Evolutionary conservation across 2,329 filamentous ascomycete species (phyloP), one percentile per base, ranked within the genome.

Genomic region (Lachnellula hyalina): DNA sequence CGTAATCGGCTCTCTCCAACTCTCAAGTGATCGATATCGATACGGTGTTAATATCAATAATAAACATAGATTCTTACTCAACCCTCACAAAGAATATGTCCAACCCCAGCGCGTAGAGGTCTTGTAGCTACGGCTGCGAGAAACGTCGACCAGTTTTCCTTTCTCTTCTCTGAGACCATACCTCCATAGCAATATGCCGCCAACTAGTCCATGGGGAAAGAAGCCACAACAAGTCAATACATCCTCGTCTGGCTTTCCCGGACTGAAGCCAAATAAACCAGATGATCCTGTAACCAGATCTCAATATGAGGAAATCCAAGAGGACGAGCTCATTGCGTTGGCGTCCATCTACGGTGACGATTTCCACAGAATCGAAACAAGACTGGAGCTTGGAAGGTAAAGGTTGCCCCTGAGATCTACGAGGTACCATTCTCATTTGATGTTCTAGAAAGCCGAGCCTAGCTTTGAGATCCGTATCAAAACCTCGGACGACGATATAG

Each of bases 331-430:
- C 54, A 82, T 94, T 68, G 93, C 85, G 45, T 78, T 97, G 56
- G 81, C 87, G 65, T 89, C 93, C 42, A 95, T 97, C 49, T 97
- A 94, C 68, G 87, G 86, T 62, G 90, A 96, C 56, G 92, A 96
- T 68, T 96, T 90, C 67, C 79, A 87, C 63, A 84, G 87, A 68
- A 82, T 90, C 65, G 82, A 86, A 66, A 81, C 81, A 82, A 84
- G 57, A 80, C 72, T 45, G 80, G 83, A 63, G 92, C 91, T 41
- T 97, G 93, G 93, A 91, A 95, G 78, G 88, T 90, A 78, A 67
- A 77, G 72, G 47, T 45, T 38, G 38, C 49, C 41, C 17, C n/a
- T 14, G 15, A 11, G 7, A n/a, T 9, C 32, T 32, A 14, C 32
- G 23, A 2, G 49, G 15, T 19, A 23, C 19, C 19, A 15, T 21